Percentiles rank a stretch among this genome's conserved stretches.
These are phyloP conservation scores for Pelagophyceae sp. DNA, from an alignment of 352 stramenopile genomes.

Conservation along the genomic window DNA sequence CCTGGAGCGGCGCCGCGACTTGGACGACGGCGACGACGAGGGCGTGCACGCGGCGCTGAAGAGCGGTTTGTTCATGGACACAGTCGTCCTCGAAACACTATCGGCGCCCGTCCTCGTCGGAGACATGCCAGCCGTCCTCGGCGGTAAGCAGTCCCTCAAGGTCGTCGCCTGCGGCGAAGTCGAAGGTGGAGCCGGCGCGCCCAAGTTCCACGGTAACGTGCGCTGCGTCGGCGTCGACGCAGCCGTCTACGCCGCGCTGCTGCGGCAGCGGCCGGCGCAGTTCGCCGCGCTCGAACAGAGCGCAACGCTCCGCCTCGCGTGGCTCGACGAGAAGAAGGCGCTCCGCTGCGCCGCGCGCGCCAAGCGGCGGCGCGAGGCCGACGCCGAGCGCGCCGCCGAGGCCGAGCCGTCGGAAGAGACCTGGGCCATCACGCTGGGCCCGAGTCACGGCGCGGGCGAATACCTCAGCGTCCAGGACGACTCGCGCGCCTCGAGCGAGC, in stretches of 20 bases:
- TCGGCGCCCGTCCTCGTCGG: not conserved
- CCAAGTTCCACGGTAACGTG: not conserved
- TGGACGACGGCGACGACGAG: constrained; percentile 17
- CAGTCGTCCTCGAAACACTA: not conserved
- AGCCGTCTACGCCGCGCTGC: not conserved
- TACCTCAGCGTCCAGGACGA: not conserved
- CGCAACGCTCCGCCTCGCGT: not conserved
- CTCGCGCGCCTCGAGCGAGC: too few relatives aligned
- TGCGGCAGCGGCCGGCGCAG: not conserved
- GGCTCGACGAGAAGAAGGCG: constrained; percentile 5
- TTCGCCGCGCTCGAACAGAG: not conserved
- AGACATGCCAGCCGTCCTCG: not conserved
- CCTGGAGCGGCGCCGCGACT: not conserved
- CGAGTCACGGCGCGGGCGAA: too few relatives aligned
- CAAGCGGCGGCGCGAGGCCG: not conserved
- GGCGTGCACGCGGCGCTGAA: not conserved
- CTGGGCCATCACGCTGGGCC: too few relatives aligned
- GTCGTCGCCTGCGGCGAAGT: not conserved
- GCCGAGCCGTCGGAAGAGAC: too few relatives aligned
- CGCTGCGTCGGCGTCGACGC: not conserved
- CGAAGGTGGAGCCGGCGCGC: not conserved
- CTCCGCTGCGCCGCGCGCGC: not conserved
- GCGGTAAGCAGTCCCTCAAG: not conserved
- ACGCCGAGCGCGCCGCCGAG: too few relatives aligned
- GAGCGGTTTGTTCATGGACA: constrained; percentile 2